Percentiles rank a stretch among this genome's conserved stretches.
phyloP scores from a whole-genome alignment of 192 early-diverging fungal species.

The Rhizoclosmatium sp. region DNA sequence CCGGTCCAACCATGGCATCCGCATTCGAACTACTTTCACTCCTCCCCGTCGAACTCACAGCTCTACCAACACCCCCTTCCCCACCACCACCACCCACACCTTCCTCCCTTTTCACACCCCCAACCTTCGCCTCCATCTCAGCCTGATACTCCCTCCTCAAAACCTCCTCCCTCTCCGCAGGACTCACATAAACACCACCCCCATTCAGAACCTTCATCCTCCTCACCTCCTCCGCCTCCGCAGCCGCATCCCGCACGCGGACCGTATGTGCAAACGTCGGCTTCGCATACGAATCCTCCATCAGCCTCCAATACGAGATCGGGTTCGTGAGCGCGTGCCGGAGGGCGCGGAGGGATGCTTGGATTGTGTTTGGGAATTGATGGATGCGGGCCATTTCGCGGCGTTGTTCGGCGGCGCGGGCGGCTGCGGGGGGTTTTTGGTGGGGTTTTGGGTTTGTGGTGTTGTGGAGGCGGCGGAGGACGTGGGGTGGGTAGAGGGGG shows the following conservation, averaged over 20 bases:
- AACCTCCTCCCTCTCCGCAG: background rate
- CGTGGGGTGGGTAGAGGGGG: slow-evolving; percentile 13
- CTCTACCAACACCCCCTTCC: too few species aligned
- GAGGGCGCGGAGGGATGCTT: slow-evolving; percentile 52
- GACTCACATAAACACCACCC: background rate
- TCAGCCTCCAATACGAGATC: slow-evolving; percentile 47
- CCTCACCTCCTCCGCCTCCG: slow-evolving; percentile 17
- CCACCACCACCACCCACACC: background rate
- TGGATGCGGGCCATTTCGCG: background rate
- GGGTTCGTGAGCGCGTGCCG: slow-evolving; percentile 55
- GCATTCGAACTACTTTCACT: slow-evolving; percentile 16
- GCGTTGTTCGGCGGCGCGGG: background rate
- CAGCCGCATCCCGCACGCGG: slow-evolving; percentile 10
- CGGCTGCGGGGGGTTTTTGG: background rate
- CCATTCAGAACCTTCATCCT: background rate
- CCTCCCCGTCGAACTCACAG: background rate
- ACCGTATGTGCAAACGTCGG: slow-evolving; percentile 43
- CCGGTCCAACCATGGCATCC: slow-evolving; percentile 23
- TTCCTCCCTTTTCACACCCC: background rate
- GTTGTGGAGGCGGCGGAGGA: slow-evolving; percentile 13
- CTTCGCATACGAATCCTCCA: slow-evolving; percentile 48
- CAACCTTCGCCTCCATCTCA: background rate
- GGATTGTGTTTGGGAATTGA: slow-evolving; percentile 48
- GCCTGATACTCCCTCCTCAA: background rate
- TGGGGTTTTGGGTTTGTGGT: background rate